A percentile compares a stretch with the other conserved stretches of the same genome.
Evolutionary conservation across 257 asterid genomes (phyloP).

Genomic region (Scutellaria barbata): DNA sequence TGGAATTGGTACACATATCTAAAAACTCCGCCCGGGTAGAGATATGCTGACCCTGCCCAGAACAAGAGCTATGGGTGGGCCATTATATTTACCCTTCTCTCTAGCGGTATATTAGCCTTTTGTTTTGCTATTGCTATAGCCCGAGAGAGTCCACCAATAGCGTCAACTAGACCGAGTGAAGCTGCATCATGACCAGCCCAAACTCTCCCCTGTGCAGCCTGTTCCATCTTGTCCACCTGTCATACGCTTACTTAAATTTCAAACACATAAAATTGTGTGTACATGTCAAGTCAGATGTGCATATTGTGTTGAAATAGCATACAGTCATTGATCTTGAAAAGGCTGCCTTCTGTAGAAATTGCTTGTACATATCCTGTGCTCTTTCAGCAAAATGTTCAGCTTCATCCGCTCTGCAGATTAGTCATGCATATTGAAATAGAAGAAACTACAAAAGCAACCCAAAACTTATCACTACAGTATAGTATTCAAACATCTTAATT

Average conservation of each 20-base stretch:
- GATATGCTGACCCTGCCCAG: no score
- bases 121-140: slow-evolving; percentile 95
- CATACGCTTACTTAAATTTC: slow-evolving; percentile 31
- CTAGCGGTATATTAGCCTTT: slow-evolving; percentile 86
- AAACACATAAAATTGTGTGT: not conserved
- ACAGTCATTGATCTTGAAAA: slow-evolving; percentile 95
- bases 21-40: no score
- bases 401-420: slow-evolving; percentile 69
- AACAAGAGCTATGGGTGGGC: no score
- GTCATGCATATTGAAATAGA: no score
- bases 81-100: slow-evolving; percentile 55
- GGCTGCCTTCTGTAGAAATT: slow-evolving; percentile 93
- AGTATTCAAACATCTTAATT: no score
- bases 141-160: slow-evolving; percentile 88
- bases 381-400: slow-evolving; percentile 92
- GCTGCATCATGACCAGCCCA: slow-evolving; percentile 97
- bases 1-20: not conserved
- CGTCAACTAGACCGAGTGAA: slow-evolving; percentile 87
- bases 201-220: slow-evolving; percentile 98
- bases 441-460: no score
- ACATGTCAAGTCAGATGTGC: not conserved
- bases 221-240: slow-evolving; percentile 92
- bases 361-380: slow-evolving; percentile 73
- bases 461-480: no score
- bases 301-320: slow-evolving; percentile 42